Base-by-base conservation (phyloP, 495 filamentous ascomycete species). In the Penicillium psychrofluorescens region DNA sequence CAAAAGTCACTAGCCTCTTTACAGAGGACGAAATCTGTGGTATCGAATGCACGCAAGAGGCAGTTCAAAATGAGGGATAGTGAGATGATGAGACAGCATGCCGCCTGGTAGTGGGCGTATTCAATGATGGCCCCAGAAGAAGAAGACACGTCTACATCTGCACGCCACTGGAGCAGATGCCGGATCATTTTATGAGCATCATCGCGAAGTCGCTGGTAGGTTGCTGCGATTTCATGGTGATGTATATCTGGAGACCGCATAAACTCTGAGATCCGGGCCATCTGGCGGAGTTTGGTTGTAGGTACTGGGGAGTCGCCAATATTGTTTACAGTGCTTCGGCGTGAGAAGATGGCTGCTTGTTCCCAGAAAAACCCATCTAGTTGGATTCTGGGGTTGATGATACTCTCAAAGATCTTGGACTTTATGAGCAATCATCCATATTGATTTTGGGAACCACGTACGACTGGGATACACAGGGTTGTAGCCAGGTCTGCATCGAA, bases 391-490 rank as follows among this genome's bases (percentile, higher is more conserved):
- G 55, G 54, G n/a, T 64, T 54, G 16, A 55, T 49, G 10, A 63
- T 49, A 12, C 53, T 59, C 44, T 67, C 61, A n/a, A 69, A 36
- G 13, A 67, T 57, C 66, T 69, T 16, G 16, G 16, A 4, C 1
- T 28, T 31, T n/a, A n/a, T 6, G 3, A 8, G 7, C 30, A 16
- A 16, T 10, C 9, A 27, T 32, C 22, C 8, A 30, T 36, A 29
- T 15, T 14, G 27, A 11, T 14, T 34, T 33, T 34, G 36, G 12
- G 11, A 29, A 7, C 9, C 5, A 11, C 31, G 31, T 67, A 69
- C 66, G 45, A 69, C 61, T 22, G 64, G 66, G 8, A 58, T 49
- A 16, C 58, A 50, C 15, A 67, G 43, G 1, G 56, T 66, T 4
- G 61, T 28, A 1, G 66, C 50, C 44, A 70, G 45, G n/a, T 54